These are phyloP conservation scores for Talaromyces sp. DNA, from an alignment of 2,329 filamentous ascomycete genomes.

Conservation along the genomic window DNA sequence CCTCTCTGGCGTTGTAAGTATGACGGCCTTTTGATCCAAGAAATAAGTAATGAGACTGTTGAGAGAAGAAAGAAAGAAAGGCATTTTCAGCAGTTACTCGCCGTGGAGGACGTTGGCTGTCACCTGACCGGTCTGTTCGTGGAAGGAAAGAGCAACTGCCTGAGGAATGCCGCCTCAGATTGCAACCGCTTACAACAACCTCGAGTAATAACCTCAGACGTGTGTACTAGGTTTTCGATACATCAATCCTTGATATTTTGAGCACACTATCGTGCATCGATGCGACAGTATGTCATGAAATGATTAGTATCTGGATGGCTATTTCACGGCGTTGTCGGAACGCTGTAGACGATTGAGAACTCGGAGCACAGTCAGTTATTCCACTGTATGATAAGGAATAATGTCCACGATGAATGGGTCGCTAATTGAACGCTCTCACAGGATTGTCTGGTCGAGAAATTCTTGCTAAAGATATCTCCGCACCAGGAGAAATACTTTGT, in stretches of 20 bases:
- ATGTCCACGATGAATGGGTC: background rate
- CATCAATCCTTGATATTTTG: background rate
- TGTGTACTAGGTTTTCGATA: background rate
- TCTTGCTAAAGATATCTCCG: too few species aligned
- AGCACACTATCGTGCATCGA: background rate
- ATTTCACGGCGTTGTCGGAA: background rate
- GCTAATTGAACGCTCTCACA: background rate
- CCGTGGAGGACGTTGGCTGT: background rate
- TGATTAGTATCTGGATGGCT: background rate
- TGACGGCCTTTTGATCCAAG: background rate
- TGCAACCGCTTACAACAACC: background rate
- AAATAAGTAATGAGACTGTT: background rate
- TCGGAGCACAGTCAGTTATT: background rate
- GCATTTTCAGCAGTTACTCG: background rate
- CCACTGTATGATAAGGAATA: background rate
- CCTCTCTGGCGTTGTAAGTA: background rate
- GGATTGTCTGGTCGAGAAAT: background rate
- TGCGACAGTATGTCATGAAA: background rate
- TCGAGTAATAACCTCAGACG: background rate
- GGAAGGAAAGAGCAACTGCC: slow-evolving; percentile 1
- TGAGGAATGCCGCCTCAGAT: background rate
- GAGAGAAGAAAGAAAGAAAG: background rate
- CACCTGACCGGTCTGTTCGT: slow-evolving; percentile 8
- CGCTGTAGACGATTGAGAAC: background rate
- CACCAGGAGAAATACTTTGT: background rate